Percentiles rank a stretch among this genome's conserved stretches.
These are phyloP conservation scores for Blastobotrys parvus DNA, from an alignment of 805 yeast genomes.

Conservation along the genomic window DNA sequence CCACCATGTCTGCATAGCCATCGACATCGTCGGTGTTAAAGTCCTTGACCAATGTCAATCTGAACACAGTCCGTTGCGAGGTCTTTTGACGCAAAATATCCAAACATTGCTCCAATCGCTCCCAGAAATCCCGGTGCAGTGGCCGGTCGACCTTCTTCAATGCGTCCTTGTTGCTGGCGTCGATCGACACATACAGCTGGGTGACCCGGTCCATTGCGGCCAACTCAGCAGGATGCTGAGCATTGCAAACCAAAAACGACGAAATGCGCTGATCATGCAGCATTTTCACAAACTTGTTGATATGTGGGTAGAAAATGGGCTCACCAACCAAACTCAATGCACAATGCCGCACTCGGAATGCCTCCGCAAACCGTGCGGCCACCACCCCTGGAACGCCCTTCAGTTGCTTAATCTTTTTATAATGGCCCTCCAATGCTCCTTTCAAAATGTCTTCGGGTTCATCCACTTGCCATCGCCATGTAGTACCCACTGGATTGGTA, in stretches of 20 bases:
- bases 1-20: conserved; percentile 83
- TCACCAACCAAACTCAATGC: conserved; percentile 91
- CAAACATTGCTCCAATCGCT: conserved; percentile 68
- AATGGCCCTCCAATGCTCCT: conserved; percentile 85
- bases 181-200: conserved; percentile 86
- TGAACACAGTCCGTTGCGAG: conserved; percentile 84
- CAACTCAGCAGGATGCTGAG: conserved; percentile 88
- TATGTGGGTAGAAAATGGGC: conserved; percentile 88
- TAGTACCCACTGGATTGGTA: conserved; percentile 91
- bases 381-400: conserved; percentile 93
- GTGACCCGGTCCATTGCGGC: conserved; percentile 67
- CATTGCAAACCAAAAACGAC: conserved; percentile 86
- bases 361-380: conserved; percentile 83
- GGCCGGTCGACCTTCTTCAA: conserved; percentile 84
- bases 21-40: conserved; percentile 75
- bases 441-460: conserved; percentile 74
- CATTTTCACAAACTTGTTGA: conserved; percentile 74
- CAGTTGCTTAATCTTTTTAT: conserved; percentile 87
- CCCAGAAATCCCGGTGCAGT: conserved; percentile 87
- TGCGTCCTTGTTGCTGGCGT: conserved; percentile 80
- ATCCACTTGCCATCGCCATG: conserved; percentile 95
- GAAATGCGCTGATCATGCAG: conserved; percentile 75
- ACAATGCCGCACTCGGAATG: conserved; percentile 82
- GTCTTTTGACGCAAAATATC: conserved; percentile 69
- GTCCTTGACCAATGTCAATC: conserved; percentile 86